These are phyloP conservation scores for Blechomonas ayalai DNA, from an alignment of 208 protist genomes.

Conservation along the genomic window DNA sequence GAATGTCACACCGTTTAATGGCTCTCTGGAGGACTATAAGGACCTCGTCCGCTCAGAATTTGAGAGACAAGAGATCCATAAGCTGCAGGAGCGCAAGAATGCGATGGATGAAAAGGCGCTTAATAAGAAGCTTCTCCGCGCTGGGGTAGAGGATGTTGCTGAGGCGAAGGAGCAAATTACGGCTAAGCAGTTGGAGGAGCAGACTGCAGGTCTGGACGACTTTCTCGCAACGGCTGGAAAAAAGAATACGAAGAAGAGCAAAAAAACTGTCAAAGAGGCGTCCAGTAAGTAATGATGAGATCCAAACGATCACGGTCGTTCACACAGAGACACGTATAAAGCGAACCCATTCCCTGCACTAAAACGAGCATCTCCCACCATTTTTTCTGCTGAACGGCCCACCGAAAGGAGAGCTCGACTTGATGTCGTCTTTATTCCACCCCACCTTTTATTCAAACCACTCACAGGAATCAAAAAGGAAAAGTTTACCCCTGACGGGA, in stretches of 20 bases:
- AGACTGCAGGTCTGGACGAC: slow-evolving; percentile 14
- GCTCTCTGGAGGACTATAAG: slow-evolving; percentile 82
- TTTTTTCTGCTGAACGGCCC: too few relatives aligned
- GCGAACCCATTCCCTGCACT: too few relatives aligned
- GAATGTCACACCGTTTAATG: slow-evolving; percentile 71
- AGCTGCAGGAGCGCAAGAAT: slow-evolving; percentile 35
- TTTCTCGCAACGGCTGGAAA: slow-evolving; percentile 28
- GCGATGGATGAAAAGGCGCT: slow-evolving; percentile 33
- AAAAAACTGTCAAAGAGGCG: slow-evolving; percentile 12
- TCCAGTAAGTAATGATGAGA: too few relatives aligned
- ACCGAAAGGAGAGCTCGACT: too few relatives aligned
- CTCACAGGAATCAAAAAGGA: slow-evolving; percentile 2
- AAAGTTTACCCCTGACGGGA: slow-evolving; percentile 79
- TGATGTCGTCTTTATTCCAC: not conserved
- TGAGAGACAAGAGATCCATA: slow-evolving; percentile 50
- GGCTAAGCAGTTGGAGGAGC: slow-evolving; percentile 22
- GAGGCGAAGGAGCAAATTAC: slow-evolving; percentile 28
- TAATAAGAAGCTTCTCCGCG: slow-evolving; percentile 41
- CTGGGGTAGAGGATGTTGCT: slow-evolving; percentile 30
- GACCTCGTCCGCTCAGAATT: slow-evolving; percentile 60
- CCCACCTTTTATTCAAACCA: too few relatives aligned
- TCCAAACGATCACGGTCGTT: too few relatives aligned
- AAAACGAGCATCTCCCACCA: too few relatives aligned
- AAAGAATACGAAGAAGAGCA: slow-evolving; percentile 40
- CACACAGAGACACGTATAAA: too few relatives aligned